Base-by-base conservation (phyloP, 495 filamentous ascomycete species). In the Elasticomyces elasticus region DNA sequence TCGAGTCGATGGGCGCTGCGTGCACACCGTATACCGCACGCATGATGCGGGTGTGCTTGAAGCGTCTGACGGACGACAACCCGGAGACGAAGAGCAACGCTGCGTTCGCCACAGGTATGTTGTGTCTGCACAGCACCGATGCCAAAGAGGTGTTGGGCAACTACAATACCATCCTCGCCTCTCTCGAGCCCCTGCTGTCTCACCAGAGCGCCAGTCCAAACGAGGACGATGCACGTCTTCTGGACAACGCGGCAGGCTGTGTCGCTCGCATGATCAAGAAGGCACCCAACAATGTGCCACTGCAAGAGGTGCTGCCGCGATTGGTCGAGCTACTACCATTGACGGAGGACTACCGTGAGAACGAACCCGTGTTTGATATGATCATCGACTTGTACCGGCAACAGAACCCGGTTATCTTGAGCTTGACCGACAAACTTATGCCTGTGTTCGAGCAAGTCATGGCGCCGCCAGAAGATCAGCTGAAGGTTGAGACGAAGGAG, bases 291-390 rank as follows among this genome's bases (percentile, higher is more conserved):
- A 79, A 78, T 49, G 80, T 96, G 6, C 90, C 90, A 5, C 73
- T 89, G 52, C 69, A 76, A 52, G 82, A 94, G 11, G 85, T 95
- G 19, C 77, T 98, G 1, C 89, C 90, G 23, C 81, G 78, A 2
- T 74, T 98, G 38, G 79, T 92, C 19, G 76, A 74, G 49, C 76
- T 92, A 12, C 76, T 98, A 42, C 92, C 92, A 24, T 72, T 97
- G 61, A 89, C 85, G 72, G 90, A 95, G 61, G 92, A 98, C 67
- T 97, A 79, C 58, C 89, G 95, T 69, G 92, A 98, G 79, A 97
- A 98, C 72, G 84, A 86, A 56, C 87, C 91, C 11, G 79, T 97
- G 31, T 98, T 82, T 71, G 76, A 82, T 61, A 90, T 87, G 79
- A 79, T 98, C 63, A 82, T 87, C 66, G 79, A 85, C 67, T 75